Evolutionary conservation across 768 basidiomycete genomes (phyloP), one percentile per base, ranked within the genome.

Genomic region (Tephrocybe sp.): DNA sequence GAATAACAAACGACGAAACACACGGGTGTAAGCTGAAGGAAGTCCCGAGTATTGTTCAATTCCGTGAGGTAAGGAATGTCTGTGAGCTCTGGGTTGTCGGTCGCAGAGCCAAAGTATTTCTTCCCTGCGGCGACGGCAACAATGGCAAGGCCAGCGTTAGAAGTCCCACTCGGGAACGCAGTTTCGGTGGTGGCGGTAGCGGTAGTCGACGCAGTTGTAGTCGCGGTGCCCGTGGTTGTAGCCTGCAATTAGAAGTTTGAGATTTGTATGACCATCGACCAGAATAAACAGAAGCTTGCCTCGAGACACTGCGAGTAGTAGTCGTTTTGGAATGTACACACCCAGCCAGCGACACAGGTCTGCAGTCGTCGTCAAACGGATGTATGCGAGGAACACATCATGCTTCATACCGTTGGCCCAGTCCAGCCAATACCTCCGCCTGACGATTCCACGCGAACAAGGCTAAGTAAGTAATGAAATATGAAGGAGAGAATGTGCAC

Each of bases 21-120:
- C 28, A 68, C 77, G 18, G 78, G 69, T 0, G 78, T 79, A 49
- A 80, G 63, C 57, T 76, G 76, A 11, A 66, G 66, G 55, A 78
- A 80, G 50, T 72, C 64, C 13, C 44, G 60, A 30, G 54, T 68
- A 57, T 78, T 67, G 48, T 66, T 59, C 39, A 78, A 64, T 43
- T 67, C 63, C 9, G 68, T 61, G 11, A 68, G 64, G 58, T 79
- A 78, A 1, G 72, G 53, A 0, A 65, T 52, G 54, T 78, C 73
- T 12, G 65, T 70, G 22, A 78, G 65, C 58, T 78, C 76, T 42
- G 61, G 55, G 56, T 76, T 76, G 62, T 78, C 76, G 1, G 76
- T 77, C 25, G 78, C 78, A 26, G 72, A 68, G 13, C 78, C 77
- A 51, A 78, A 78, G 66, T 78, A 78, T 26, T 65, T 61, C 60